A percentile compares a stretch with the other conserved stretches of the same genome.
Conservation (phyloP, 1,284 basidiomycete species). For the Heterobasidion irregulare region DNA sequence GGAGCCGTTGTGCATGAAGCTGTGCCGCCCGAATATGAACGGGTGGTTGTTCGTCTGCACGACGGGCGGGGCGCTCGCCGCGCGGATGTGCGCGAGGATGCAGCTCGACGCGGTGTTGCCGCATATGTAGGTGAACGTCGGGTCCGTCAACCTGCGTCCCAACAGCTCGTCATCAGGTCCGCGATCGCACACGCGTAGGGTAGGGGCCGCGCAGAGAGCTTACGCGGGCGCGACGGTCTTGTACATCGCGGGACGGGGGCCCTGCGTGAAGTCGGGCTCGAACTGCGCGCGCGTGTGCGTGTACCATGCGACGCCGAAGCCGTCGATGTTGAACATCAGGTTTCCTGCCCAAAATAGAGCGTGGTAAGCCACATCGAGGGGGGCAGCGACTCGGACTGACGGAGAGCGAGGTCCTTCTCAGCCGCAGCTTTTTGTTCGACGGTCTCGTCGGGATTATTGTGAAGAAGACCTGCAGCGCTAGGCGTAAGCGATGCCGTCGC, state of each 20-base stretch:
- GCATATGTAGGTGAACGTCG: conserved; percentile 23
- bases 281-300: conserved; percentile 18
- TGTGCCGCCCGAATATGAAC: conserved; percentile 27
- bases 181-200: too few relatives aligned
- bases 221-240: conserved; percentile 23
- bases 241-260: conserved; percentile 23
- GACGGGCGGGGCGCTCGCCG: conserved; percentile 21
- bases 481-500: background rate
- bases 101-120: conserved; percentile 20
- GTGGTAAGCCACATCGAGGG: background rate
- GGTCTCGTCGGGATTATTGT: background rate
- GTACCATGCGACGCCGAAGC: conserved; percentile 22
- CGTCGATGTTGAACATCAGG: conserved; percentile 23
- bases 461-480: too few relatives aligned
- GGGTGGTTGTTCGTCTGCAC: conserved; percentile 28
- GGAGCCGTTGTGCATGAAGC: conserved; percentile 31
- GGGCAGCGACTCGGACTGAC: background rate
- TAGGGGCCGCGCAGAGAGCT: background rate
- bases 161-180: background rate
- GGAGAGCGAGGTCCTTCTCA: background rate
- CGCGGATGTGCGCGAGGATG: conserved; percentile 28
- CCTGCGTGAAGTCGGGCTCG: conserved; percentile 15
- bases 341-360: conserved; percentile 12
- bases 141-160: conserved; percentile 17
- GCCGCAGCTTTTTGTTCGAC: background rate